phyloP scores from a whole-genome alignment of 805 yeast genomes.

The Wickerhamiella kazuoi region DNA sequence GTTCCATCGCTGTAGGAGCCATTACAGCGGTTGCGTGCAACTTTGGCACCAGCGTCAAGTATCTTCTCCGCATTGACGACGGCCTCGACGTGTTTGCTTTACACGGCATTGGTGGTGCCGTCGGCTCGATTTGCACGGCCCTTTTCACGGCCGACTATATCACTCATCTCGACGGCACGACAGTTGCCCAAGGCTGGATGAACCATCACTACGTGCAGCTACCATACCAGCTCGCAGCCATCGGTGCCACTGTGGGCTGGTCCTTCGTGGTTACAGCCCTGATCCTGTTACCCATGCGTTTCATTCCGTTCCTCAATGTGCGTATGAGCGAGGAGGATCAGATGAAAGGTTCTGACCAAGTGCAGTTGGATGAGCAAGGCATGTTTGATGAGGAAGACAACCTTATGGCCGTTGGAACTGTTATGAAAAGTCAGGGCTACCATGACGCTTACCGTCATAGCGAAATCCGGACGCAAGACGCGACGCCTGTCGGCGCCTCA shows the following conservation, averaged over 20 bases:
- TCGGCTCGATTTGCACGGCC: constrained; percentile 73
- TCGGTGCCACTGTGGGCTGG: constrained; percentile 59
- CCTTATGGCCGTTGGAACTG: constrained; percentile 1
- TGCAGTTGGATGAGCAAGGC: constrained; percentile 72
- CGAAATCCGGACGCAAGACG: too few relatives aligned
- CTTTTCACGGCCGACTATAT: constrained; percentile 88
- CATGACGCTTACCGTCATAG: constrained; percentile 2
- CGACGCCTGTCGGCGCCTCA: too few relatives aligned
- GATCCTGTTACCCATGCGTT: constrained; percentile 53
- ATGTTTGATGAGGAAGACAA: constrained; percentile 27
- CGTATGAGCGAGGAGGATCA: constrained; percentile 85
- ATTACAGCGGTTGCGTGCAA: constrained; percentile 65
- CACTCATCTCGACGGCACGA: constrained; percentile 57
- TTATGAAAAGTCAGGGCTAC: not conserved
- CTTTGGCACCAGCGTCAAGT: constrained; percentile 69
- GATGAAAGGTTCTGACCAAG: constrained; percentile 70
- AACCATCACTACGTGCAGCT: constrained; percentile 79
- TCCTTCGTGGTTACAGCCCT: constrained; percentile 59
- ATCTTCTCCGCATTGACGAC: constrained; percentile 62
- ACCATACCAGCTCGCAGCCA: constrained; percentile 85
- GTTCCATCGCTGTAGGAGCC: constrained; percentile 69
- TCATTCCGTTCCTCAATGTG: constrained; percentile 54
- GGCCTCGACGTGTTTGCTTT: constrained; percentile 90
- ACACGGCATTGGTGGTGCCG: constrained; percentile 86
- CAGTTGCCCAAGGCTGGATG: constrained; percentile 80